Percentiles rank a stretch among this genome's conserved stretches.
Conservation (phyloP, 768 basidiomycete genomes). For the Vishniacozyma victoriae region DNA sequence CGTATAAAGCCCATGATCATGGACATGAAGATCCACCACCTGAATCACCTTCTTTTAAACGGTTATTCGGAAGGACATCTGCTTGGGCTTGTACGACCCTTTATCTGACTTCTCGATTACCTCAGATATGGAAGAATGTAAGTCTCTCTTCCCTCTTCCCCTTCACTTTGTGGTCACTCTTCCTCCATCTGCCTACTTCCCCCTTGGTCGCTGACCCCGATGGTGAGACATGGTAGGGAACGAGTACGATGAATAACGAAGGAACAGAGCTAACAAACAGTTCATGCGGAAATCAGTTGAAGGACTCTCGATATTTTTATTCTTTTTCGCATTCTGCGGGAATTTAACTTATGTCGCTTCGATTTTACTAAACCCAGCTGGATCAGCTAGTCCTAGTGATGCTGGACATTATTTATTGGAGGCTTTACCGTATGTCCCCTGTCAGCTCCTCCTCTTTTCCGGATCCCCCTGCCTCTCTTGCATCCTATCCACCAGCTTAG, state of each 20-base stretch:
- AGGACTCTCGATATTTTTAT: constrained; percentile 90
- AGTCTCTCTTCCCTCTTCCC: constrained; percentile 45
- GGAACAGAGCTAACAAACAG: constrained; percentile 49
- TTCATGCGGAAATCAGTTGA: constrained; percentile 86
- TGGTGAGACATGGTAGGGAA: neutral
- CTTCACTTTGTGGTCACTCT: neutral
- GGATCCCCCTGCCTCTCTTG: neutral
- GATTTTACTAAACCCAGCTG: constrained; percentile 67
- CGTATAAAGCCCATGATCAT: constrained; percentile 1
- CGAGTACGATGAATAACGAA: too few relatives aligned
- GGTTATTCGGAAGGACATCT: constrained; percentile 76
- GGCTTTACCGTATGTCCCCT: constrained; percentile 69
- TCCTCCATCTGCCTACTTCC: too few relatives aligned
- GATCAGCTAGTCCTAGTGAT: constrained; percentile 50
- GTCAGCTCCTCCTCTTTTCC: neutral
- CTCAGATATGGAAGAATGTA: constrained; percentile 99
- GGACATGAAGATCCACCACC: constrained; percentile 4
- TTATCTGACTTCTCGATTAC: constrained; percentile 86
- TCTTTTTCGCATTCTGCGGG: constrained; percentile 87
- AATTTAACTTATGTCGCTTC: constrained; percentile 90
- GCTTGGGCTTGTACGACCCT: constrained; percentile 92
- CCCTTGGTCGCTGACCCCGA: neutral
- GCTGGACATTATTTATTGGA: constrained; percentile 67
- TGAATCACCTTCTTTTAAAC: constrained; percentile 48
- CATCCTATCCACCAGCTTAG: neutral